Evolutionary conservation across 208 protist species (phyloP).

Genomic region (Lotmaria passim): DNA sequence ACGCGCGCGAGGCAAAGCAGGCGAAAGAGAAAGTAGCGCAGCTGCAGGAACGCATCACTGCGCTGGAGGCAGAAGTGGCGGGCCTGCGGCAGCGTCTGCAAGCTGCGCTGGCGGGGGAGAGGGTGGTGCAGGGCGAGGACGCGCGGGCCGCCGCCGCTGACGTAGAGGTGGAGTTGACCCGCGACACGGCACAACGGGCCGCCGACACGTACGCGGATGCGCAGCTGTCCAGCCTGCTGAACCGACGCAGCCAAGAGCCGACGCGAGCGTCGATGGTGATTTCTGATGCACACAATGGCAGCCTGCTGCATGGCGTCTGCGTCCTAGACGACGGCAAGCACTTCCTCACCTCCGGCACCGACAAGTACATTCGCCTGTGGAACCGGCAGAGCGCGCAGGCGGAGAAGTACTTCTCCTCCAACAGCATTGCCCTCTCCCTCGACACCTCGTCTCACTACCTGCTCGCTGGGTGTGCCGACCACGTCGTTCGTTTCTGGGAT

Average conservation of each 20-base stretch:
- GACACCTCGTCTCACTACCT: conserved; percentile 60
- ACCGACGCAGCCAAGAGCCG: conserved; percentile 16
- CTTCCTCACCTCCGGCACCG: conserved; percentile 55
- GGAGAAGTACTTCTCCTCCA: conserved; percentile 42
- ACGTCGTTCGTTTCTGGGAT: conserved; percentile 73
- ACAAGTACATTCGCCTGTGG: conserved; percentile 68
- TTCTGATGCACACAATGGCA: conserved; percentile 46
- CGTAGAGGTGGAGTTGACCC: conserved; percentile 4
- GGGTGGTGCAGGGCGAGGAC: conserved; percentile 12
- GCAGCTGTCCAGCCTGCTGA: neutral
- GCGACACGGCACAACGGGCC: conserved; percentile 12
- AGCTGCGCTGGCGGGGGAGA: neutral
- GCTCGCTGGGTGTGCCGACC: conserved; percentile 69
- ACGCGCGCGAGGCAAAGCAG: conserved; percentile 36
- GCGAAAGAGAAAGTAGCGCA: conserved; percentile 41
- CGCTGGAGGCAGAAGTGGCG: conserved; percentile 46
- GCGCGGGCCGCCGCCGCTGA: neutral
- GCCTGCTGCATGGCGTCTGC: conserved; percentile 46
- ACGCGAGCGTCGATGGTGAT: conserved; percentile 33
- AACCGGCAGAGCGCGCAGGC: conserved; percentile 31
- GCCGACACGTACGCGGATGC: conserved; percentile 14
- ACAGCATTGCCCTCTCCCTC: conserved; percentile 51
- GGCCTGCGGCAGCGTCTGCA: conserved; percentile 26
- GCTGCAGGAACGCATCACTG: conserved; percentile 48
- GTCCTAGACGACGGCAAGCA: conserved; percentile 39